Percentiles rank a stretch among this genome's conserved stretches.
Evolutionary conservation across 306 rosid species (phyloP).

Genomic region (Vicia villosa): DNA sequence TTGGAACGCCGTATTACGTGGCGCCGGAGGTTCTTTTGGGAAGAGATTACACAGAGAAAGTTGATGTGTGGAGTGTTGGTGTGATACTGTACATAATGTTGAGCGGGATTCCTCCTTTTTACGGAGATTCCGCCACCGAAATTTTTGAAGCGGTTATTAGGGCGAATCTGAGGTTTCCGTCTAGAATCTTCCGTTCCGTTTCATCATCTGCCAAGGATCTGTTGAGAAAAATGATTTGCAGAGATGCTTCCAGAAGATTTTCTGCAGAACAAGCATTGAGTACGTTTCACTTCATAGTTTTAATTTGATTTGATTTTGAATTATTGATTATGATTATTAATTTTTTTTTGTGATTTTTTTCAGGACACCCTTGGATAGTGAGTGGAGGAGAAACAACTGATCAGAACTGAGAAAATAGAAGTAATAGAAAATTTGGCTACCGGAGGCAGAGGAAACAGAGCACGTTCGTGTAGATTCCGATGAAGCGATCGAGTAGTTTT

Average conservation of each 20-base stretch:
- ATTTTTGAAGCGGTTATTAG: constrained; percentile 75
- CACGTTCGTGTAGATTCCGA: constrained; percentile 32
- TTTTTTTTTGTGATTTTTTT: not conserved
- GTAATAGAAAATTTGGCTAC: constrained; percentile 4
- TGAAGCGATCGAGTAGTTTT: constrained; percentile 32
- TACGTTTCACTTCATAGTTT: constrained; percentile 33
- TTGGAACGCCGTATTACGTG: constrained; percentile 92
- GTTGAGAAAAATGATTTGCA: constrained; percentile 78
- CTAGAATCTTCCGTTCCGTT: constrained; percentile 65
- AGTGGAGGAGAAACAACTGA: constrained; percentile 59
- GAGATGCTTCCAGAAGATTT: constrained; percentile 65
- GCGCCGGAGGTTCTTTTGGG: constrained; percentile 89
- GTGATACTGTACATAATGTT: constrained; percentile 79
- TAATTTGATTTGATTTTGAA: not conserved
- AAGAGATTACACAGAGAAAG: constrained; percentile 63
- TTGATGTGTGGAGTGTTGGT: constrained; percentile 84
- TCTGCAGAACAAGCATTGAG: constrained; percentile 83
- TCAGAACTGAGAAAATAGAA: constrained; percentile 1
- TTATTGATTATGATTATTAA: not conserved
- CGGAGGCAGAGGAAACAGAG: constrained; percentile 42
- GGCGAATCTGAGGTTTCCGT: constrained; percentile 78
- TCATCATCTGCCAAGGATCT: constrained; percentile 82
- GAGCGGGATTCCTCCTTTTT: constrained; percentile 81
- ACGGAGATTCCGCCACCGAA: constrained; percentile 67
- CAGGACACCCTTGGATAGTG: constrained; percentile 90